These are phyloP conservation scores for Cutaneotrichosporon dermatis DNA, from an alignment of 1,284 basidiomycete species.

Conservation along the genomic window DNA sequence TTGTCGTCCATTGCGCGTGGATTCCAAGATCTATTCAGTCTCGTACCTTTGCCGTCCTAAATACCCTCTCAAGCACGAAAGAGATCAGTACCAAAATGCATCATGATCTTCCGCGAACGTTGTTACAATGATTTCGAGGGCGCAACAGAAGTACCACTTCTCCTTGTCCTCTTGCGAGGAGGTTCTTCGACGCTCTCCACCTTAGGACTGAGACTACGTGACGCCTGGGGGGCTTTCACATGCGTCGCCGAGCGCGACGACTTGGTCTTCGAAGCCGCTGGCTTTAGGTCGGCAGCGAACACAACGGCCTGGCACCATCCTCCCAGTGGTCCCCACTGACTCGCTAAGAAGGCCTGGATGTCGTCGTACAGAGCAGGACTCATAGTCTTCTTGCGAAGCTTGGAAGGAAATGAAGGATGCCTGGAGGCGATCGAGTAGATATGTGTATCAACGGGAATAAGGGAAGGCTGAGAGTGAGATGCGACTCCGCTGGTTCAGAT, in stretches of 20 bases:
- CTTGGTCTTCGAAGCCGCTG: not conserved
- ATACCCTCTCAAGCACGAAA: conserved; percentile 4
- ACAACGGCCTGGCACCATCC: conserved; percentile 88
- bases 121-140: too few species aligned
- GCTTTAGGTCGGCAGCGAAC: conserved; percentile 33
- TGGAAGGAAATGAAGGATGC: conserved; percentile 65
- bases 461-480: conserved; percentile 57
- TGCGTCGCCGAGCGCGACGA: too few species aligned
- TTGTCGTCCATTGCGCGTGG: not conserved
- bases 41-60: not conserved
- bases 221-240: too few species aligned
- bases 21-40: not conserved
- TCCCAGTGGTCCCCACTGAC: conserved; percentile 75
- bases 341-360: conserved; percentile 61
- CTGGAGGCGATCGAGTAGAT: conserved; percentile 80
- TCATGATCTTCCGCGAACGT: not conserved
- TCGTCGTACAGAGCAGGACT: conserved; percentile 73
- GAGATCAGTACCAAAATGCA: not conserved
- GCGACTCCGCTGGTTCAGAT: not conserved
- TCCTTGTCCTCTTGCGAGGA: too few species aligned
- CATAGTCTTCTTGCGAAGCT: conserved; percentile 56
- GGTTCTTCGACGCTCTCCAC: too few species aligned
- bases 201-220: too few species aligned
- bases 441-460: conserved; percentile 90
- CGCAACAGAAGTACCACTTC: too few species aligned